Base-by-base conservation (phyloP, 1,284 basidiomycete species). In the Coriolopsis trogii region DNA sequence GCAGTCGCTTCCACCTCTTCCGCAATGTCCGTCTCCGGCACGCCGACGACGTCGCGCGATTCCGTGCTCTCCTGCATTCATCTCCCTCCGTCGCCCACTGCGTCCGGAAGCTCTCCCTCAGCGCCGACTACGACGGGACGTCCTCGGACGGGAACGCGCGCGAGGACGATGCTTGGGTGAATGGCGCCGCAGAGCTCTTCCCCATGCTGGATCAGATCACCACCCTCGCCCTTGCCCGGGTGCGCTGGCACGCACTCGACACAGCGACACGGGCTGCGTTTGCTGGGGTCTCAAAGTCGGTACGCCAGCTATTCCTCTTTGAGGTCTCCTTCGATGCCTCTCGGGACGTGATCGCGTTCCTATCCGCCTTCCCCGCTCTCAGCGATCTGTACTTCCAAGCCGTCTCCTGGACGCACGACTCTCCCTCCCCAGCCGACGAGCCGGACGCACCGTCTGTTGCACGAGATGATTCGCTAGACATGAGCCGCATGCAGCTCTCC, bases 341-440 rank as follows among this genome's bases (percentile, higher is more conserved):
- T 18, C 55, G 57, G 33, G 65, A 68, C 49, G 67, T 68, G 30
- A 48, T 68, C 16, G 56, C 54, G 9, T 67, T 68, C 57, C 62
- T 68, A 29, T 60, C 60, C 24, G 60, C 59, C 16, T 67, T 68
- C 60, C 65, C 67, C 13, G 54, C 51, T 30, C 62, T 68, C 41
- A 48, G 49, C 20, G 65, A 67, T 52, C 64, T 68, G 37, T 68
- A 67, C 58, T 68, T 68, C 58, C 65, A 68, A 45, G 65, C 62
- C 26, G 67, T 68, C 15, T 67, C 67, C n/a, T 68, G 67, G 67
- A 53, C 55, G 37, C 46, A 55, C 41, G 64, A 68, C 49, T 61
- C 63, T 15, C 54, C 59, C 5, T 41, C 58, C 8, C 60, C 60
- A 8, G 46, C 58, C 44, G 47, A 51, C 16, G 40, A 46, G 20